Evolutionary conservation across 2,329 filamentous ascomycete genomes (phyloP).

Genomic region (Penicillium sp.): DNA sequence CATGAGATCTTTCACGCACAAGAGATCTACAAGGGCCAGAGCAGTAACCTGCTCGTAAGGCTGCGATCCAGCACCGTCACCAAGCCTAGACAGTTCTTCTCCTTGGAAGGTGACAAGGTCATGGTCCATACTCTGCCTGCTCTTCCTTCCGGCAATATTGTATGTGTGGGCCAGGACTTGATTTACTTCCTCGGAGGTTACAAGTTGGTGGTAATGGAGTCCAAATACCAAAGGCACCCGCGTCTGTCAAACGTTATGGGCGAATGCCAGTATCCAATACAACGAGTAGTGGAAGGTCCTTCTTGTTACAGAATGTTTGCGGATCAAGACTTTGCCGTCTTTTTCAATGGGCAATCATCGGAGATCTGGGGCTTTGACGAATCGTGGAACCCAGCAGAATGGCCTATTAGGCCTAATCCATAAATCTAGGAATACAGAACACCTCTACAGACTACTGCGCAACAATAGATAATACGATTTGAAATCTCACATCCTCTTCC

Average conservation of each 20-base stretch:
- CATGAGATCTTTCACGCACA: background rate
- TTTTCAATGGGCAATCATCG: background rate
- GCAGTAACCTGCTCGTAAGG: background rate
- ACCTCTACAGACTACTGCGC: background rate
- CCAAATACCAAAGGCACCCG: background rate
- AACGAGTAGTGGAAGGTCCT: background rate
- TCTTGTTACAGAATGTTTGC: background rate
- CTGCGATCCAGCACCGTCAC: background rate
- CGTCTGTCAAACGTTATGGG: background rate
- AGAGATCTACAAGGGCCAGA: conserved; percentile 2
- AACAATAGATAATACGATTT: background rate
- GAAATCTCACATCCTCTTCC: conserved; percentile 15
- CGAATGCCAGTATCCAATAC: background rate
- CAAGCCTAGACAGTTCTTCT: background rate
- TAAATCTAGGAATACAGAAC: background rate
- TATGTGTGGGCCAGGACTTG: background rate
- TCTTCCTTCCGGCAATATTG: background rate
- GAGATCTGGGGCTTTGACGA: conserved; percentile 2
- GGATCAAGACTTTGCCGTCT: conserved; percentile 1
- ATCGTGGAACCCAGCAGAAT: background rate
- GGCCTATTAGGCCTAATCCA: background rate
- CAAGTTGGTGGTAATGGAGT: background rate
- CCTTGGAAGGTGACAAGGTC: background rate
- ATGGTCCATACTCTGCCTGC: background rate
- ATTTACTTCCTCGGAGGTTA: background rate